These are phyloP conservation scores for Lodderomyces metapsilosis DNA, from an alignment of 1,139 yeast genomes.

Conservation along the genomic window DNA sequence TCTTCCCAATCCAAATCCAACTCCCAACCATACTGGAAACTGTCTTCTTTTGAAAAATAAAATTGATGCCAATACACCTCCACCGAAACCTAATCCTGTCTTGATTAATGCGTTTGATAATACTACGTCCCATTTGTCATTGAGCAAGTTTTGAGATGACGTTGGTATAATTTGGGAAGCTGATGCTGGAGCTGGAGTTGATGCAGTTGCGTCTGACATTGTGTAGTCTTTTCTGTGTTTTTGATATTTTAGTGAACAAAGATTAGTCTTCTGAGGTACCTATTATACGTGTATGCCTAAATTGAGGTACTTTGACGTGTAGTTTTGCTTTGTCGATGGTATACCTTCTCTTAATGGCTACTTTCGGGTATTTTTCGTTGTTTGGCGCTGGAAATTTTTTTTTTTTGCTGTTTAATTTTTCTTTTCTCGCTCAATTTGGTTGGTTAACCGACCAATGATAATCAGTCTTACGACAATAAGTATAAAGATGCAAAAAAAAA, in stretches of 20 bases:
- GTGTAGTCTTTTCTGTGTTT: slow-evolving; percentile 2
- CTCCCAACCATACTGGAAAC: slow-evolving; percentile 95
- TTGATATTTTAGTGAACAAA: background rate
- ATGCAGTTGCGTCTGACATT: slow-evolving; percentile 17
- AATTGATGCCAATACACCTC: slow-evolving; percentile 93
- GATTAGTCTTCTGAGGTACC: background rate
- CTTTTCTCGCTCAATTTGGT: slow-evolving; percentile 7
- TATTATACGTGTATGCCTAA: background rate
- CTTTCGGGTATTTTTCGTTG: background rate
- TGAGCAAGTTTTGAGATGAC: slow-evolving; percentile 68
- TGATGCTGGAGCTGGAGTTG: slow-evolving; percentile 3
- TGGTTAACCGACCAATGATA: slow-evolving; percentile 3
- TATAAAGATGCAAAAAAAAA: too few relatives aligned
- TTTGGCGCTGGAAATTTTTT: background rate
- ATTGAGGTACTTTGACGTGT: background rate
- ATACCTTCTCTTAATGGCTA: background rate
- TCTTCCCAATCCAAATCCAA: slow-evolving; percentile 96
- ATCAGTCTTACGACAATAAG: background rate
- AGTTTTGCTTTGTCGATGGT: too few relatives aligned
- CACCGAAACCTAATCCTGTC: slow-evolving; percentile 97
- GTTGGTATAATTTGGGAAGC: slow-evolving; percentile 36
- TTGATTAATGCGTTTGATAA: slow-evolving; percentile 91
- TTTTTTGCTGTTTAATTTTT: background rate
- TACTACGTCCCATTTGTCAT: slow-evolving; percentile 96
- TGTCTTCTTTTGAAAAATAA: slow-evolving; percentile 88